Percentiles rank a stretch among this genome's conserved stretches.
These are phyloP conservation scores for Fistulifera solaris DNA, from an alignment of 108 stramenopile species.

Conservation along the genomic window DNA sequence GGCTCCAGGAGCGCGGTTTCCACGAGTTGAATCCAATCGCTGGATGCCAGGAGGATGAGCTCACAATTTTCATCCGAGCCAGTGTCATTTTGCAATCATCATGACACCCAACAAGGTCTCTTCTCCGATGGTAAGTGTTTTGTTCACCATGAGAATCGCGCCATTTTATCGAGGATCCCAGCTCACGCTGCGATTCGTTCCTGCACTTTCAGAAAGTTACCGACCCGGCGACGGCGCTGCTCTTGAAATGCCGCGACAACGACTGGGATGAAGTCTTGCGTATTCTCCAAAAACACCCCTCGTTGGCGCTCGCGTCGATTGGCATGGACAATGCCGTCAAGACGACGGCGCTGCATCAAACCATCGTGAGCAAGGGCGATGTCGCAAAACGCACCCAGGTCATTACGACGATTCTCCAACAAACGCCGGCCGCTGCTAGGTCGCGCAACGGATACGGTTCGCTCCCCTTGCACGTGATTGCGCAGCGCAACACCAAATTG, in stretches of 20 bases:
- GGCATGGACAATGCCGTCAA: constrained; percentile 46
- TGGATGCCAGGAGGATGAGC: too few species aligned
- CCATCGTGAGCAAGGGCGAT: constrained; percentile 43
- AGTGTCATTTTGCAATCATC: too few species aligned
- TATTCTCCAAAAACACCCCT: constrained; percentile 21
- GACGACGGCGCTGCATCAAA: constrained; percentile 47
- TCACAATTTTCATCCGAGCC: too few species aligned
- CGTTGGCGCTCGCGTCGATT: constrained; percentile 25
- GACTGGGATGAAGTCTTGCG: constrained; percentile 28
- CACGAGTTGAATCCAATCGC: too few species aligned
- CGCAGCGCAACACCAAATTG: constrained; percentile 50
- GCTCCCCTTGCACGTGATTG: constrained; percentile 43
- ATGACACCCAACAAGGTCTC: too few species aligned
- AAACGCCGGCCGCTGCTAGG: constrained; percentile 31
- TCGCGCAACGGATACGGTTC: constrained; percentile 52
- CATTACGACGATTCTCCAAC: constrained; percentile 23
- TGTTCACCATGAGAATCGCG: too few species aligned
- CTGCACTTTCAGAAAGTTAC: too few species aligned
- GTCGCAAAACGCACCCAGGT: constrained; percentile 24
- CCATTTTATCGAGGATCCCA: too few species aligned
- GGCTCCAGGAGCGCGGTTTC: too few species aligned
- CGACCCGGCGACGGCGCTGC: too few species aligned
- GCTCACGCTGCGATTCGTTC: too few species aligned
- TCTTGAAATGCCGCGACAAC: constrained; percentile 25
- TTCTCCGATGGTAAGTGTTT: too few species aligned